Evolutionary conservation across 179 eudicot genomes (phyloP), one percentile per base, ranked within the genome.

Genomic region (Spinacia oleracea): DNA sequence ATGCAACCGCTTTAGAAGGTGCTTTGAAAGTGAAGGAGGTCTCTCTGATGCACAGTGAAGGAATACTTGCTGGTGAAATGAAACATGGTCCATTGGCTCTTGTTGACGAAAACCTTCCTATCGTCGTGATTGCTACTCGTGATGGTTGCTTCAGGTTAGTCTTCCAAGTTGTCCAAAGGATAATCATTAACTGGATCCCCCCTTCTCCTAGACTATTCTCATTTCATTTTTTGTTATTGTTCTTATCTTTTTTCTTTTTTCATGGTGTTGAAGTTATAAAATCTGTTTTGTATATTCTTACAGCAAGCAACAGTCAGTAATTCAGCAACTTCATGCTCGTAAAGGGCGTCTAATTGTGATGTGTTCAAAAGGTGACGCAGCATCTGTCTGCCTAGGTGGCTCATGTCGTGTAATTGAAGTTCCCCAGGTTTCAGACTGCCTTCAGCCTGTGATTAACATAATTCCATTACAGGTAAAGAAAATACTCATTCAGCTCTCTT

Each of bases 41-140:
- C 42, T 85, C 99, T 56, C 89, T 96, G 50, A 96, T 96, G 98
- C 99, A 96, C 83, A 94, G 99, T 81, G 99, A 96, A 85, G 97
- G 98, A 80, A 94, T 96, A 81, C 99, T 96, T 83, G 99, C 99
- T 29, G 98, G 98, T 48, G 99, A 96, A 87, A 96, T 96, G 99
- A 96, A 94, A 78, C 98, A 96, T 78, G 98, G 97, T 51, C 99
- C 99, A 18, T 78, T 96, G 72, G 98, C 98, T 32, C 86, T 94
- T 74, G 99, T 96, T 11, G 97, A 96, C 69, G 94, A 96, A 83
- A 91, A 80, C 79, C 97, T 96, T 67, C 98, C 98, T 35, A 96
- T 96, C 72, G 78, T 96, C 78, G 99, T 96, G 32, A 89, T 93
- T 78, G 98, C 99, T 53, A 93, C 99, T 72, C 97, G 84, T 59